Base-by-base conservation (phyloP, 1,139 yeast species). In the Yamadazyma sp. region DNA sequence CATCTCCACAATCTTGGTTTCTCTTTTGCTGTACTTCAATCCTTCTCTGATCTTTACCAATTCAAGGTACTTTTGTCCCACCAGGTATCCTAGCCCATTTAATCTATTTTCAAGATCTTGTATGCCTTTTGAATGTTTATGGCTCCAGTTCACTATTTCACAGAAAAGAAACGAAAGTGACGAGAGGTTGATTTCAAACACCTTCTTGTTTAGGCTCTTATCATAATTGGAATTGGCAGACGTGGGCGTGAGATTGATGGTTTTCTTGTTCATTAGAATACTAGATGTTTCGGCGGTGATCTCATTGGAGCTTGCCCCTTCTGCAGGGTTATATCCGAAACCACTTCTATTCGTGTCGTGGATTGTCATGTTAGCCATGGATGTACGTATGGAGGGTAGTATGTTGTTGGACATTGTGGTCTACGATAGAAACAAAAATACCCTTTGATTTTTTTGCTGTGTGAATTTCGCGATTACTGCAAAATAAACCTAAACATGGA, bases 21-120 rank as follows among this genome's bases (percentile, higher is more conserved):
- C 95, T 52, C 98, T 69, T 50, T 79, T 80, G 22, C 84, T 78
- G 33, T 69, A 63, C 53, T 83, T 84, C 22, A 64, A 55, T n/a
- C 92, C 87, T 51, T 74, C 80, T 39, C 76, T 53, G 18, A 69
- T 46, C 49, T 72, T 72, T 25, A 66, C 57, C 33, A 72, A 58
- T 45, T 73, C 78, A 35, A 73, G 51, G 44, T 61, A 66, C 36
- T 69, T 54, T 46, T 71, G 77, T 9, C 80, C 81, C 68, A 53
- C 80, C 71, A 60, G 87, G 76, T 75, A 74, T 0, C 98, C 98
- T 34, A 87, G 65, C 7, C 83, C 79, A 53, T 84, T 86, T 41
- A 92, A 72, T 47, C 86, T 72, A 23, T 77, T 70, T 56, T 91
- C 97, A 40, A 92, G 70, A 49, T 89, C 92, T 46, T 79, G 83